phyloP scores from a whole-genome alignment of 2,329 filamentous ascomycete genomes.

The Chaetomium globosum region DNA sequence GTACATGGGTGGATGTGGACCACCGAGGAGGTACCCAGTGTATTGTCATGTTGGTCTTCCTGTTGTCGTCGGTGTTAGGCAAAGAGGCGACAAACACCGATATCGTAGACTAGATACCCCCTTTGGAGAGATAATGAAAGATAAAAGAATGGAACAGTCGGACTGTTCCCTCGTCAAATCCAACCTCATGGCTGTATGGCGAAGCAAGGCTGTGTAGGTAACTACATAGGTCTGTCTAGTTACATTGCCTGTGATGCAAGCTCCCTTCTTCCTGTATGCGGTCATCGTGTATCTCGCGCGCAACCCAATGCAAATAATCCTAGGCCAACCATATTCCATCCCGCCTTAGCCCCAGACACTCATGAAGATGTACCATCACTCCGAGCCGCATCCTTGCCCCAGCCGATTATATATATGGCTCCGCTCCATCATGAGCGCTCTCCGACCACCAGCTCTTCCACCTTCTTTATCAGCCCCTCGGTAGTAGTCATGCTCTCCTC shows the following conservation, averaged over 20 bases:
- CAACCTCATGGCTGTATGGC: not conserved
- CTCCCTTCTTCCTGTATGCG: not conserved
- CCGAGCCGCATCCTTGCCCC: not conserved
- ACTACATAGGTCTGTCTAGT: not conserved
- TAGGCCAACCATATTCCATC: not conserved
- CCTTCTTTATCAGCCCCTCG: not conserved
- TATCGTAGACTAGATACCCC: slow-evolving; percentile 37
- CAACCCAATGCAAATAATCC: not conserved
- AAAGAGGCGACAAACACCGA: not conserved
- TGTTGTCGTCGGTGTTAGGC: not conserved
- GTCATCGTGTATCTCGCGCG: not conserved
- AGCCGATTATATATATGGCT: not conserved
- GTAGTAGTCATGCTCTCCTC: not conserved
- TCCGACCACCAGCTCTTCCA: slow-evolving; percentile 20
- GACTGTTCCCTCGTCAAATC: not conserved
- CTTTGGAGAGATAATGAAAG: slow-evolving; percentile 17
- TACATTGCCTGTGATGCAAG: not conserved
- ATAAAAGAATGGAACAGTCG: not conserved
- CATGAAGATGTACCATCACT: not conserved
- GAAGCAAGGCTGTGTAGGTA: not conserved
- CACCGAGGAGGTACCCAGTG: slow-evolving; percentile 6
- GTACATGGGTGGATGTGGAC: not conserved
- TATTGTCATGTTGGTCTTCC: slow-evolving; percentile 6
- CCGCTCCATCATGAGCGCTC: not conserved
- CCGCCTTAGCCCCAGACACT: not conserved